Evolutionary conservation across 108 stramenopile genomes (phyloP).

Genomic region (Cylindrotheca closterium): DNA sequence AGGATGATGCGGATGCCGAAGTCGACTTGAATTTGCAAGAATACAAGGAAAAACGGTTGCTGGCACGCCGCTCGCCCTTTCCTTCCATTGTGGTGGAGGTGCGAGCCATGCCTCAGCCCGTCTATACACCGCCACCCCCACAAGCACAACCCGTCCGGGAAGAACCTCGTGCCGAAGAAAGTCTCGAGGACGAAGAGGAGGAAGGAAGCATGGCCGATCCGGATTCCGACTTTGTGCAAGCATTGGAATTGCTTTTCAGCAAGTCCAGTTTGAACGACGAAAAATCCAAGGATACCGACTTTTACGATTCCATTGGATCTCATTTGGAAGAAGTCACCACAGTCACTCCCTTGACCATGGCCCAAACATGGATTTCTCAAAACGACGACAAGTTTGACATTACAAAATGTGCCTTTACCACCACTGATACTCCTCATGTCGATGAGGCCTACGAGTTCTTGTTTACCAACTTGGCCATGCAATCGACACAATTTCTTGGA

Average conservation of each 20-base stretch:
- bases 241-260: slow-evolving; percentile 68
- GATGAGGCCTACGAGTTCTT: slow-evolving; percentile 83
- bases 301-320: slow-evolving; percentile 69
- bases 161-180: slow-evolving; percentile 5
- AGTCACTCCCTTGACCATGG: slow-evolving; percentile 52
- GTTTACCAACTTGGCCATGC: slow-evolving; percentile 81
- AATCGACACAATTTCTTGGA: slow-evolving; percentile 19
- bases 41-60: slow-evolving; percentile 58
- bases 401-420: slow-evolving; percentile 54
- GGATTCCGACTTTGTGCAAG: slow-evolving; percentile 54
- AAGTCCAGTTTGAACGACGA: slow-evolving; percentile 40
- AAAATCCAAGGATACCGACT: slow-evolving; percentile 41
- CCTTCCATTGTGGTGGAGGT: slow-evolving; percentile 84
- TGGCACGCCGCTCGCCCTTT: slow-evolving; percentile 75
- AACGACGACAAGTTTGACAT: slow-evolving; percentile 45
- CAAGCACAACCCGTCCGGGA: slow-evolving; percentile 10
- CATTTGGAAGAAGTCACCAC: slow-evolving; percentile 46
- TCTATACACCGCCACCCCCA: slow-evolving; percentile 36
- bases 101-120: slow-evolving; percentile 62
- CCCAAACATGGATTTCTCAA: slow-evolving; percentile 68
- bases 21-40: slow-evolving; percentile 67
- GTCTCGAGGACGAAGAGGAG: slow-evolving; percentile 6
- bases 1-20: slow-evolving; percentile 58
- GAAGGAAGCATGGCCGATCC: background rate
- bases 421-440: slow-evolving; percentile 51